Base-by-base conservation (phyloP, 805 yeast species). In the Starmerella apicola region DNA sequence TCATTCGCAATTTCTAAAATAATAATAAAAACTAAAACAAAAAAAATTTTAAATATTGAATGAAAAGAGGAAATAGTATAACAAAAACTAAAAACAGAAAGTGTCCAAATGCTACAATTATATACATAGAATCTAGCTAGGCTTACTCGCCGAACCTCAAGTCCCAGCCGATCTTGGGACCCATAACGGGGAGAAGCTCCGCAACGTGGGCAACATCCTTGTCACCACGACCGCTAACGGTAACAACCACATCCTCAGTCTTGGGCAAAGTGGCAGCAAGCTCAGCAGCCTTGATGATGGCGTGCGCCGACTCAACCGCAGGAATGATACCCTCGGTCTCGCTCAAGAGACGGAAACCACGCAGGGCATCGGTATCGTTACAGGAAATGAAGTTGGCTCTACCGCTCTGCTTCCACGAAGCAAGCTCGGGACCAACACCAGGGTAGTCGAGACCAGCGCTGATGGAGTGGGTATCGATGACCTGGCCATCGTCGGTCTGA, bases 401-500 rank as follows among this genome's bases (percentile, higher is more conserved):
- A 21, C 96, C 96, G 45, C 80, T 78, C 39, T 79, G 78, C 62
- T 88, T 88, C 97, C 97, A 91, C 59, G 71, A 74, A 2, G 97
- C 93, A 51, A 91, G 70, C 64, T 91, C 97, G 24, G 99, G 99
- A 33, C 99, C 99, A 34, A 91, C 99, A 63, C 96, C 99, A 20
- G 99, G 99, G 60, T 91, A 91, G 63, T 91, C 99, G 55, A 91
- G 71, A 51, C 99, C 99, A 29, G 99, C 99, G 48, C 95, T 83
- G 28, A 91, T 93, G 18, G 97, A 88, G 61, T 91, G 97, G 9
- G 99, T 91, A 58, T 91, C 98, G 51, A 81, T 93, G 44, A 91
- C 83, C 66, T 91, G 99, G 38, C 99, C 99, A 59, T 91, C 97
- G 15, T 59, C 54, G 54, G 79, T 82, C 65, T 91, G 98, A 57